A percentile compares a stretch with the other conserved stretches of the same genome.
phyloP scores from a whole-genome alignment of 768 basidiomycete species.

The Suillus weaverae region DNA sequence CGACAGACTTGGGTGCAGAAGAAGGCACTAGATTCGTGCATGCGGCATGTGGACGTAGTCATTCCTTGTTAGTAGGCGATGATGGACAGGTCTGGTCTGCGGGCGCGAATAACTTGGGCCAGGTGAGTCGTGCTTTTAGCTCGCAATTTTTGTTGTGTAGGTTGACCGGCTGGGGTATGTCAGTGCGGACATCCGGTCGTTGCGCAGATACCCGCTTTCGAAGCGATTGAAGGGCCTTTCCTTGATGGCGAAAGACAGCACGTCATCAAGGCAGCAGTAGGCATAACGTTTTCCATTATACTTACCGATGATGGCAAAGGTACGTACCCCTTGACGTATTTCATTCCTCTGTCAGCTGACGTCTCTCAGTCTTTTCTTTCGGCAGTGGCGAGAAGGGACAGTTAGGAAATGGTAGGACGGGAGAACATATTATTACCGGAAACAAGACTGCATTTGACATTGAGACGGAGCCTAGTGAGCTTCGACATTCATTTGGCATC shows the following conservation, averaged over 20 bases:
- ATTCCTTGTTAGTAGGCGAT: constrained; percentile 80
- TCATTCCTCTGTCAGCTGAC: constrained; percentile 4
- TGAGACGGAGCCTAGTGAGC: constrained; percentile 63
- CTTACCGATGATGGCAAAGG: constrained; percentile 83
- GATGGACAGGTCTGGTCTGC: constrained; percentile 83
- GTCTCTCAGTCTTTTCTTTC: constrained; percentile 70
- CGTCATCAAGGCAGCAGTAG: constrained; percentile 74
- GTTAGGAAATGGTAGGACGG: constrained; percentile 88
- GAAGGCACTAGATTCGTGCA: constrained; percentile 64
- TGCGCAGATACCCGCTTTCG: constrained; percentile 69
- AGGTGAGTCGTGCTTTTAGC: constrained; percentile 48
- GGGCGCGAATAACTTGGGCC: constrained; percentile 78
- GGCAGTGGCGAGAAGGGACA: constrained; percentile 94
- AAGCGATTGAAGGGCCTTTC: constrained; percentile 57
- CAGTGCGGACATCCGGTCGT: constrained; percentile 73
- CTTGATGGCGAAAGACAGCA: constrained; percentile 60
- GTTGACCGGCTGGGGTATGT: background rate
- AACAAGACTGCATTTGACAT: constrained; percentile 85
- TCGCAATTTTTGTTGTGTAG: background rate
- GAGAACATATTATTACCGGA: constrained; percentile 86
- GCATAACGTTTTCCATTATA: constrained; percentile 81
- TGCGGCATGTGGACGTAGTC: constrained; percentile 82
- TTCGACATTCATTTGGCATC: constrained; percentile 6
- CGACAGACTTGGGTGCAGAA: constrained; percentile 61
- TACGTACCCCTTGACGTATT: constrained; percentile 26